Conservation (phyloP, 2,329 filamentous ascomycete species). For the Paecilomyces variotii region DNA sequence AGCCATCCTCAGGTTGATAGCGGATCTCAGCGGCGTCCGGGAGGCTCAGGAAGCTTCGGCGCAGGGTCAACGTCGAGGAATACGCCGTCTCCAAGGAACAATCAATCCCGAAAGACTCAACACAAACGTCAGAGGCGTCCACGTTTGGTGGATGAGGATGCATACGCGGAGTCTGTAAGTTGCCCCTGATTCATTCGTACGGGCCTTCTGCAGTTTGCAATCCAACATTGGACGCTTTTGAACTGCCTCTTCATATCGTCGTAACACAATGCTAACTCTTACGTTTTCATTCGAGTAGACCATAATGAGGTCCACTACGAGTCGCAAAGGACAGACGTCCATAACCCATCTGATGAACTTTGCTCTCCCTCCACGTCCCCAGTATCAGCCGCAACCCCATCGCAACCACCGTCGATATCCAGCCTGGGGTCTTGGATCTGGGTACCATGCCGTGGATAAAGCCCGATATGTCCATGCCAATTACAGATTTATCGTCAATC, state of each 20-base stretch:
- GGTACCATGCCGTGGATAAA: conserved; percentile 86
- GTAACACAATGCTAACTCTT: conserved; percentile 7
- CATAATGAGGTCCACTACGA: conserved; percentile 56
- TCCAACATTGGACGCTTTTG: not conserved
- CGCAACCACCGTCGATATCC: conserved; percentile 61
- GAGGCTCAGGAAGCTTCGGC: conserved; percentile 34
- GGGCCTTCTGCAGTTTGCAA: not conserved
- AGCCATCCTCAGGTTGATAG: conserved; percentile 22
- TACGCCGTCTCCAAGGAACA: conserved; percentile 51
- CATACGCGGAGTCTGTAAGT: conserved; percentile 70
- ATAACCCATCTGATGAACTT: conserved; percentile 97
- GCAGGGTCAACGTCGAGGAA: conserved; percentile 31
- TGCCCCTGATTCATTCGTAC: not conserved
- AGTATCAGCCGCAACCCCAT: conserved; percentile 47
- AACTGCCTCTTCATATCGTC: not conserved
- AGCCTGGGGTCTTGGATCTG: conserved; percentile 78
- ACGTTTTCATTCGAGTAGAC: conserved; percentile 30
- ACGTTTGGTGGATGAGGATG: conserved; percentile 71
- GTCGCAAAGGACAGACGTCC: conserved; percentile 85
- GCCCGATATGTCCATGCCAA: conserved; percentile 90
- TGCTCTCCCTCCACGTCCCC: conserved; percentile 65
- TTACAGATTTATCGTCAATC: conserved; percentile 91
- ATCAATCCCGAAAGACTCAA: conserved; percentile 68
- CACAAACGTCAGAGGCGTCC: conserved; percentile 76
- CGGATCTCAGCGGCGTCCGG: conserved; percentile 32